Base-by-base conservation (phyloP, 2,329 filamentous ascomycete genomes). In the Xylariaceae sp. region DNA sequence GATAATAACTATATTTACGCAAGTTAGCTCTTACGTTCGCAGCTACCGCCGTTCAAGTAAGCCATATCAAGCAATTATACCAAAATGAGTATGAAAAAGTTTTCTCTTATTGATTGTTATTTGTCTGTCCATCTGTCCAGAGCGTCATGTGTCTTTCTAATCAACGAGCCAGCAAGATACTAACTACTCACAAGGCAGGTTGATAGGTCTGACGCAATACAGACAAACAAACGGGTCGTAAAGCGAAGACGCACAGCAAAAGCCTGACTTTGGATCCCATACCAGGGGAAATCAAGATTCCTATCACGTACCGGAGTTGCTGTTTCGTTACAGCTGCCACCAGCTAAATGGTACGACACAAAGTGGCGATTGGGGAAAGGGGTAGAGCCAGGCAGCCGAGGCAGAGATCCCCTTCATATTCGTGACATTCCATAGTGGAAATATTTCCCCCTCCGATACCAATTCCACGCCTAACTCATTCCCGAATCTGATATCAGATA, bases 31-130 rank as follows among this genome's bases (percentile, higher is more conserved):
- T n/a, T n/a, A n/a, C n/a, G n/a, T n/a, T n/a, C n/a, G n/a, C n/a
- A n/a, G n/a, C n/a, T n/a, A n/a, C n/a, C n/a, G n/a, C n/a, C n/a
- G n/a, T n/a, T n/a, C n/a, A n/a, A n/a, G n/a, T n/a, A n/a, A n/a
- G n/a, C n/a, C n/a, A n/a, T n/a, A n/a, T n/a, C n/a, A n/a, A n/a
- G n/a, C n/a, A n/a, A n/a, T n/a, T n/a, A n/a, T n/a, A n/a, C n/a
- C n/a, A n/a, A n/a, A n/a, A n/a, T n/a, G n/a, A n/a, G n/a, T 44
- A 47, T 52, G 40, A 37, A 58, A 42, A 55, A 9, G 18, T 33
- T 51, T 52, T 50, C 27, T 58, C 29, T 58, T 30, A 44, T 54
- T 52, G 35, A 40, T 58, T 52, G 47, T 29, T 45, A 44, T 48
- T 43, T 44, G 23, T 42, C 36, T 42, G 47, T 36, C 32, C n/a